Evolutionary conservation across 208 protist genomes (phyloP), one percentile per base, ranked within the genome.

Genomic region (Trypanosoma grayi): DNA sequence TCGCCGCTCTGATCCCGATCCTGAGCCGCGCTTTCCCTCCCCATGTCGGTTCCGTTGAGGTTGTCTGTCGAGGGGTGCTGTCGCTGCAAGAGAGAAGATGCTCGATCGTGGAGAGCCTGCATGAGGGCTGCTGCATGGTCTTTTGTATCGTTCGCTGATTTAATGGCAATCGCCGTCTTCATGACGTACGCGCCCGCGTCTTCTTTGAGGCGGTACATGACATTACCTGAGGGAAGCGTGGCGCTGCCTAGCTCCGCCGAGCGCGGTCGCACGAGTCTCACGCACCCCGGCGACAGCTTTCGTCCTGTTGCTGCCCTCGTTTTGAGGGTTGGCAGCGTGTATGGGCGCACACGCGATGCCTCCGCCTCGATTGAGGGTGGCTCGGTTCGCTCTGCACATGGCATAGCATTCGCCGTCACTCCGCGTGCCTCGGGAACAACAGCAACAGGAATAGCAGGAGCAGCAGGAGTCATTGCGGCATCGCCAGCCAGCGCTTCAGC

Each of bases 111-210:
- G 14, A 65, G 36, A 2, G 47, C 14, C 22, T 57, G 46, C 60
- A 65, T 58, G 7, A 41, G 16, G 16, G 46, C 46, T 4, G 24
- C 31, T 0, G 50, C 44, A 24, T 24, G 48, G 18, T 30, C 11
- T 34, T 39, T 46, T 13, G 25, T 34, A 18, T 47, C 27, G 8
- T n/a, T 24, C 24, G 60, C 60, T 24, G 48, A 18, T 47, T 57
- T 65, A 16, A 65, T 57, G 2, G 60, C 46, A 50, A 65, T 57
- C 0, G 60, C 46, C 22, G 60, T 16, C 28, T 30, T 45, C 5
- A 65, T 50, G 39, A 28, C 24, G 33, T 57, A 39, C 4, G 39
- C 20, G 43, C 48, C 50, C 27, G 41, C 27, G 44, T 57, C 34
- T 1, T n/a, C 39, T 16, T n/a, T 9, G 14, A 22, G 22, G 8